These are phyloP conservation scores for Hymenoscyphus scutula DNA, from an alignment of 2,329 filamentous ascomycete genomes.

Conservation along the genomic window DNA sequence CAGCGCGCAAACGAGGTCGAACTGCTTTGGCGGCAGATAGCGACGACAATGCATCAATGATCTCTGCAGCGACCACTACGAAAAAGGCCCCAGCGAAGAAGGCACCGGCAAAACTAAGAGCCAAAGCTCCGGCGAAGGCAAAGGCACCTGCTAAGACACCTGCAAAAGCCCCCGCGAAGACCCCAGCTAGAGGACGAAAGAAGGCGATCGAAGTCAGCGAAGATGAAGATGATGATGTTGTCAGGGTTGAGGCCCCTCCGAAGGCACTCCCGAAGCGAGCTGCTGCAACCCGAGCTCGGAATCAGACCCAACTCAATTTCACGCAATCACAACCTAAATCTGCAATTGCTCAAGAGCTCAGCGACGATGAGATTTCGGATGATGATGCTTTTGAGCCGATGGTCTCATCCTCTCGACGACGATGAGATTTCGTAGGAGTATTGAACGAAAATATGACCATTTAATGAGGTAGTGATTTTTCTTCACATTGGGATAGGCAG, in stretches of 20 bases:
- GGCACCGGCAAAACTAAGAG: slow-evolving; percentile 39
- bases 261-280: slow-evolving; percentile 37
- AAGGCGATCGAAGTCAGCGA: slow-evolving; percentile 37
- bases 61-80: slow-evolving; percentile 38
- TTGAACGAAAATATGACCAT: background rate
- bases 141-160: slow-evolving; percentile 39
- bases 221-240: slow-evolving; percentile 49
- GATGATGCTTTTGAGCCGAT: slow-evolving; percentile 54
- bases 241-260: slow-evolving; percentile 49
- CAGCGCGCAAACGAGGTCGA: slow-evolving; percentile 30
- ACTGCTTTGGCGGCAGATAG: slow-evolving; percentile 47
- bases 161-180: slow-evolving; percentile 39
- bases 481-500: background rate
- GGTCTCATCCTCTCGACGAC: slow-evolving; percentile 17
- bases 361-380: slow-evolving; percentile 64
- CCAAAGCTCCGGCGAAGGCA: slow-evolving; percentile 25
- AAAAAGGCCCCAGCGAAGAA: slow-evolving; percentile 38
- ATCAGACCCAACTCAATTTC: slow-evolving; percentile 52
- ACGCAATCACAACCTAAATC: slow-evolving; percentile 40
- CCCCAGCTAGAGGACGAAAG: slow-evolving; percentile 43
- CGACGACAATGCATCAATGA: slow-evolving; percentile 48
- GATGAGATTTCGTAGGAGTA: background rate
- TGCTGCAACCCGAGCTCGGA: slow-evolving; percentile 35
- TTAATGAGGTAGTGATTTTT: background rate
- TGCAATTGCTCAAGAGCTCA: slow-evolving; percentile 52